Base-by-base conservation (phyloP, 345 rosid species). In the Raphanus sativus region DNA sequence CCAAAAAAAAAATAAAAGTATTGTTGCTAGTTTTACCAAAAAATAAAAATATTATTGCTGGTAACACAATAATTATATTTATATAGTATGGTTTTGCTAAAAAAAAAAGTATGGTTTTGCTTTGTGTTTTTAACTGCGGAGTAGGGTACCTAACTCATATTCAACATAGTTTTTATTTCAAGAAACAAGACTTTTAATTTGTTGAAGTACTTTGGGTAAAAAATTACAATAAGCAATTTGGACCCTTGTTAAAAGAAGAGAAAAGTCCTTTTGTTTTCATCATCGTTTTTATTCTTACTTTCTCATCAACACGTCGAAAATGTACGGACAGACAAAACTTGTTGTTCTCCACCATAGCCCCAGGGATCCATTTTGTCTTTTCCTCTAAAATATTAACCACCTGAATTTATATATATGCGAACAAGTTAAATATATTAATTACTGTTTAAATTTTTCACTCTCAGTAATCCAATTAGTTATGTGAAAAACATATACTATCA, bases 321-420 rank as follows among this genome's bases (percentile, higher is more conserved):
- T 96, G 99, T 54, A 96, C 96, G 74, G 99, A 89, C 56, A 90
- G 70, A 73, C 99, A 96, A 54, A 96, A 96, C 81, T 96, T 96
- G 89, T 96, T 96, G 79, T 88, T 87, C 83, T 96, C 99, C 28
- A 96, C 96, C 75, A 65, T 82, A 5, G 89, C 93, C 70, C 99
- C 98, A 0, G 87, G 87, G 45, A 89, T 89, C 17, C 86, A 74
- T 76, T 87, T 90, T 54, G 91, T 91, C 81, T 86, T 87, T 80
- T 91, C 89, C 63, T 80, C 76, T 81, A 90, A 75, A 40, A 83
- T 54, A 65, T 79, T 80, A 70, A 80, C 81, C 56, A 87, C 89
- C 94, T 89, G 82, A 71, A 30, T 40, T 69, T 70, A 62, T 30
- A 24, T 15, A 54, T 4, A 59, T 13, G 9, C 26, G 2, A 68